Conservation (phyloP, 352 stramenopile genomes). For the Phytophthora parvispora region DNA sequence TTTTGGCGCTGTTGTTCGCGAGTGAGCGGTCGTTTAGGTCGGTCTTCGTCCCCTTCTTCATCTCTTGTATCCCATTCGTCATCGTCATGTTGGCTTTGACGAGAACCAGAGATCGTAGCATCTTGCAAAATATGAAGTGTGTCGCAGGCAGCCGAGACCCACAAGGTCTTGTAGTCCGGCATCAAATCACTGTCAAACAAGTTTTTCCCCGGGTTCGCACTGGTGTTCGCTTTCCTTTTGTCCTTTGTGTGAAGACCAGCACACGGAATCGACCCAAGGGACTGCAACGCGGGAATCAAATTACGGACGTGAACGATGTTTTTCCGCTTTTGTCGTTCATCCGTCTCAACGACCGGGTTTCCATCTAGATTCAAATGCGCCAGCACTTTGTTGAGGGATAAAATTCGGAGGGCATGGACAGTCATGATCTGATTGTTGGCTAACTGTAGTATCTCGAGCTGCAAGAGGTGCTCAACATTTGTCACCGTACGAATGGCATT, state of each 20-base stretch:
- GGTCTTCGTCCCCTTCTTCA: slow-evolving; percentile 42
- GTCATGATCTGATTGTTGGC: slow-evolving; percentile 59
- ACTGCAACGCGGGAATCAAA: slow-evolving; percentile 71
- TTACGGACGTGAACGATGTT: slow-evolving; percentile 86
- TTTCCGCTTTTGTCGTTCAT: slow-evolving; percentile 74
- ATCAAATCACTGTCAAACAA: slow-evolving; percentile 62
- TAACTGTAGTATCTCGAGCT: slow-evolving; percentile 70
- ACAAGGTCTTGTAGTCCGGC: slow-evolving; percentile 42
- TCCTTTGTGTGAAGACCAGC: slow-evolving; percentile 58
- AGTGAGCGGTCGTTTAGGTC: slow-evolving; percentile 45
- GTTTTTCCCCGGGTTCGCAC: slow-evolving; percentile 29
- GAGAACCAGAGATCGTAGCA: slow-evolving; percentile 4
- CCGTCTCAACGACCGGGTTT: slow-evolving; percentile 73
- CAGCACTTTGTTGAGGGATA: slow-evolving; percentile 84
- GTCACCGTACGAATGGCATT: slow-evolving; percentile 73
- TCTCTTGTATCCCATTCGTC: slow-evolving; percentile 39
- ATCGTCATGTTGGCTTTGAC: slow-evolving; percentile 23
- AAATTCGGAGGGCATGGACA: slow-evolving; percentile 60
- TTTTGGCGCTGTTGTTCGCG: slow-evolving; percentile 72
- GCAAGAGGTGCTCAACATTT: slow-evolving; percentile 78
- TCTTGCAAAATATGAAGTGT: slow-evolving; percentile 67
- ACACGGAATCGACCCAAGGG: slow-evolving; percentile 66
- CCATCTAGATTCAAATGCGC: slow-evolving; percentile 77
- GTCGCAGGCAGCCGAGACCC: slow-evolving; percentile 70
- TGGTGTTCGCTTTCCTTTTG: slow-evolving; percentile 52